Percentiles rank a stretch among this genome's conserved stretches.
phyloP scores from a whole-genome alignment of 176 grass and related monocot genomes.

The bread wheat (Triticum aestivum) region DNA sequence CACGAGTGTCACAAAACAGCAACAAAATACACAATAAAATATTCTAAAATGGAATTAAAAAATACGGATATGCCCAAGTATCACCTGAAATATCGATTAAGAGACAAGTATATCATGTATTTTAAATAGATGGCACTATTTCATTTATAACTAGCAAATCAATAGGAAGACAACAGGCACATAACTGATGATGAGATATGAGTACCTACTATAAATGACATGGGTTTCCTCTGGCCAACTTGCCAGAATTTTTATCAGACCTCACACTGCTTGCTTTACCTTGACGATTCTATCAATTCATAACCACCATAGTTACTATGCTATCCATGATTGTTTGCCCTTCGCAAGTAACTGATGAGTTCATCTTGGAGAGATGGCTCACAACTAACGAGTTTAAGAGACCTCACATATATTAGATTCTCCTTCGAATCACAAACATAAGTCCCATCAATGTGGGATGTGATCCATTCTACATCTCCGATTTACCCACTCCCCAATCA shows the following conservation, averaged over 20 bases:
- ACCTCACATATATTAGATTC: neutral
- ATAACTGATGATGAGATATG: neutral
- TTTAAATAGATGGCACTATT: neutral
- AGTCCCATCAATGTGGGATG: neutral
- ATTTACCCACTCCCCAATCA: neutral
- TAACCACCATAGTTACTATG: neutral
- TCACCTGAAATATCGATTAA: neutral
- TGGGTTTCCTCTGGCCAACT: too few relatives aligned
- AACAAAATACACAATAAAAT: neutral
- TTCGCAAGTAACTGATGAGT: neutral
- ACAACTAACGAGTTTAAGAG: neutral
- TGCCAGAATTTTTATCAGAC: neutral
- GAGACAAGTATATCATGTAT: neutral
- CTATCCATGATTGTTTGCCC: too few relatives aligned
- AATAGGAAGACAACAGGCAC: neutral
- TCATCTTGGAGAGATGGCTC: neutral
- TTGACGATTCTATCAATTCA: neutral
- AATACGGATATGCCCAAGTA: neutral
- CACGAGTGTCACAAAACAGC: slow-evolving; percentile 23
- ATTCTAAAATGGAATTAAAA: slow-evolving; percentile 13
- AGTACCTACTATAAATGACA: too few relatives aligned
- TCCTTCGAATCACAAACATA: neutral
- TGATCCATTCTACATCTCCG: neutral
- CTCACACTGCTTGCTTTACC: neutral
- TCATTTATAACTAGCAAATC: neutral